These are phyloP conservation scores for Amanita jacksonii DNA, from an alignment of 768 basidiomycete species.

Conservation along the genomic window DNA sequence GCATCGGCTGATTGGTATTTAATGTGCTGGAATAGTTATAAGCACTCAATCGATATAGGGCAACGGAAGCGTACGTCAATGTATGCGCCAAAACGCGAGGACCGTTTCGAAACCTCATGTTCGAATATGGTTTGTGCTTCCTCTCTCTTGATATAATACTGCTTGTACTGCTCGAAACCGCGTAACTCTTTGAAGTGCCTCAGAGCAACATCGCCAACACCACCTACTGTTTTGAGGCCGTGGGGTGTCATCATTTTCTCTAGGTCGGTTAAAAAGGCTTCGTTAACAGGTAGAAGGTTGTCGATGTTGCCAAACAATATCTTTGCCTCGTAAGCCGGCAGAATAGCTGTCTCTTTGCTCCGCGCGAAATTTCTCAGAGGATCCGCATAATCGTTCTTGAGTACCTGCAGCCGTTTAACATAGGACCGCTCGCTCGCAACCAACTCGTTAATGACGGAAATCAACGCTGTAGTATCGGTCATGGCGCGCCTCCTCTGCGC, in stretches of 20 bases:
- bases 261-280: constrained; percentile 74
- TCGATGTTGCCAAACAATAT: constrained; percentile 93
- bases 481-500: constrained; percentile 48
- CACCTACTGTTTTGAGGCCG: constrained; percentile 43
- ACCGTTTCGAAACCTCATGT: constrained; percentile 69
- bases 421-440: constrained; percentile 87
- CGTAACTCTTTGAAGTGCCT: constrained; percentile 76
- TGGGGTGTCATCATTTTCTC: constrained; percentile 68
- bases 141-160: constrained; percentile 88
- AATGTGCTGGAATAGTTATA: constrained; percentile 46
- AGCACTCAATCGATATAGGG: constrained; percentile 5
- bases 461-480: constrained; percentile 55
- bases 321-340: constrained; percentile 86
- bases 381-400: constrained; percentile 86
- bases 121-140: constrained; percentile 87
- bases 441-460: constrained; percentile 76
- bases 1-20: constrained; percentile 75
- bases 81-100: constrained; percentile 74
- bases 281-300: constrained; percentile 80
- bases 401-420: constrained; percentile 67
- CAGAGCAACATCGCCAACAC: constrained; percentile 78
- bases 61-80: constrained; percentile 59
- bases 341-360: constrained; percentile 77
- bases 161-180: constrained; percentile 87
- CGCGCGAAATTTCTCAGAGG: constrained; percentile 82